These are phyloP conservation scores for Atalantia buxifolia DNA, from an alignment of 345 rosid genomes.

Conservation along the genomic window DNA sequence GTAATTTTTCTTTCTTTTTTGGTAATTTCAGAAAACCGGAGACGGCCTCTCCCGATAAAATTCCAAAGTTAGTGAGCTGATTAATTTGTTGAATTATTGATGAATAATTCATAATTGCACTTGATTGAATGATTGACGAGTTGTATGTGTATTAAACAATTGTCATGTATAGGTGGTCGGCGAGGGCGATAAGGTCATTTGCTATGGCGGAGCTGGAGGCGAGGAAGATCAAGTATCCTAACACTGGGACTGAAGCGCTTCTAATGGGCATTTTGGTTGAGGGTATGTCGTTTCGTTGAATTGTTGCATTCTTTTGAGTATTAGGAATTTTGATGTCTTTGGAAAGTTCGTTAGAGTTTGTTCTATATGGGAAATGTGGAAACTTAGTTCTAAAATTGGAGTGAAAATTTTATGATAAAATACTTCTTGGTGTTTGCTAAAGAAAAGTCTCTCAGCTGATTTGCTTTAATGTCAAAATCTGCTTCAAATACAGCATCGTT, in stretches of 20 bases:
- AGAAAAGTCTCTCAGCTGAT: neutral
- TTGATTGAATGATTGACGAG: neutral
- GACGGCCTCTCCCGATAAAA: slow-evolving; percentile 41
- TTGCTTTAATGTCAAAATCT: neutral
- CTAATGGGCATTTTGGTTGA: slow-evolving; percentile 89
- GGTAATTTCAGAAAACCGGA: slow-evolving; percentile 51
- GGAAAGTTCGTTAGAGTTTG: neutral
- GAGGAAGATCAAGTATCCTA: slow-evolving; percentile 86
- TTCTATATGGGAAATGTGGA: neutral
- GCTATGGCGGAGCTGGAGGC: slow-evolving; percentile 86
- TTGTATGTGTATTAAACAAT: neutral
- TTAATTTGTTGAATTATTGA: neutral
- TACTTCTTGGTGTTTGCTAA: neutral
- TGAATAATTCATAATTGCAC: neutral
- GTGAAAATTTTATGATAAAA: neutral
- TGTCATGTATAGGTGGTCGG: slow-evolving; percentile 68
- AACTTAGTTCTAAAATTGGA: neutral
- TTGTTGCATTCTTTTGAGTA: neutral
- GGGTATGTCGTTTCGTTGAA: slow-evolving; percentile 41
- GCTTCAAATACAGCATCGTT: neutral
- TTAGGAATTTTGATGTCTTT: neutral
- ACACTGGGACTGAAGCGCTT: slow-evolving; percentile 77
- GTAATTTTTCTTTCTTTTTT: neutral
- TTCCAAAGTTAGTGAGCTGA: slow-evolving; percentile 56
- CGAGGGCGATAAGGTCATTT: slow-evolving; percentile 78